phyloP scores from a whole-genome alignment of 441 rosid genomes.

The Macaranga tanarius region DNA sequence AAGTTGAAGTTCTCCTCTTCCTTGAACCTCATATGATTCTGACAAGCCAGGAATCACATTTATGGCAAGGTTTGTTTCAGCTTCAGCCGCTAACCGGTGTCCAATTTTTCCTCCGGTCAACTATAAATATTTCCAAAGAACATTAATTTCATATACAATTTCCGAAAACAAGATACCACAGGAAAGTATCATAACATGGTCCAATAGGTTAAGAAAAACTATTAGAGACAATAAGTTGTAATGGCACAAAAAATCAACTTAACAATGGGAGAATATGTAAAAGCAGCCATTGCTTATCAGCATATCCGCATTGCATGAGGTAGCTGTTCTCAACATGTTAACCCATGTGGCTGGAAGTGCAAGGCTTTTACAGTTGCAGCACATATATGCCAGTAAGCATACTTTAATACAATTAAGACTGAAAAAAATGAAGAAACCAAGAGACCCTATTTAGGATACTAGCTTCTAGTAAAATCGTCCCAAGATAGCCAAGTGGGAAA shows the following conservation, averaged over 20 bases:
- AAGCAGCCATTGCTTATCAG: background rate
- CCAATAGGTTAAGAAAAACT: background rate
- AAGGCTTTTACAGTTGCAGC: too few species aligned
- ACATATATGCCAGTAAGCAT: too few species aligned
- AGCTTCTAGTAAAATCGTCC: background rate
- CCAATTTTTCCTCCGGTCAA: constrained; percentile 92
- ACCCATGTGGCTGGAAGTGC: background rate
- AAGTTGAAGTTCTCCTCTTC: constrained; percentile 98
- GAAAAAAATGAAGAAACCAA: background rate
- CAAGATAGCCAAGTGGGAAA: background rate
- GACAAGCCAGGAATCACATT: constrained; percentile 84
- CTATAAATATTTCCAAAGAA: constrained; percentile 40
- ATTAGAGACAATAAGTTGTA: background rate
- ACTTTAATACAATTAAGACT: background rate
- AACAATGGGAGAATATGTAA: background rate
- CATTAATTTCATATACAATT: constrained; percentile 17
- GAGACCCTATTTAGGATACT: background rate
- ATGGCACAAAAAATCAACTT: too few species aligned
- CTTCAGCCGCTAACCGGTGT: constrained; percentile 82
- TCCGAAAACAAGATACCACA: background rate
- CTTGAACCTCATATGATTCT: constrained; percentile 93
- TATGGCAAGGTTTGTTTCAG: constrained; percentile 96
- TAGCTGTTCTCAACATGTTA: background rate
- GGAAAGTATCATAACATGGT: background rate
- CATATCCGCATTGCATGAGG: background rate